These are phyloP conservation scores for Golubevia pallescens DNA, from an alignment of 1,284 basidiomycete species.

Conservation along the genomic window DNA sequence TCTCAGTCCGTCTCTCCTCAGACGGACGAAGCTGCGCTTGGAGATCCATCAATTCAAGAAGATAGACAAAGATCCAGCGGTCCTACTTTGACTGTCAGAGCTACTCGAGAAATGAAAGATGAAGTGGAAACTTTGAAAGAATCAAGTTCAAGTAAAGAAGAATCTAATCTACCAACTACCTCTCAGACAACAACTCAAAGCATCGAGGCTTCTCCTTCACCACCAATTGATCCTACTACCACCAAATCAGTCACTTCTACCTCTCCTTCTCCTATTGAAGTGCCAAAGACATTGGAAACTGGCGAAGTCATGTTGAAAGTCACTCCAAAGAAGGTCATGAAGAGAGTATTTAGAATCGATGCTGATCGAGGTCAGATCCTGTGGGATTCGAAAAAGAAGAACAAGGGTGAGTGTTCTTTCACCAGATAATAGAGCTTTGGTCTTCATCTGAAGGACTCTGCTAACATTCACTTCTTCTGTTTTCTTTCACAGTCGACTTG, in stretches of 20 bases:
- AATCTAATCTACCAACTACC: neutral
- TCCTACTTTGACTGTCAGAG: neutral
- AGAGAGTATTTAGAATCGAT: conserved; percentile 76
- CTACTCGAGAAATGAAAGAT: neutral
- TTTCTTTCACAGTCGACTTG: conserved; percentile 35
- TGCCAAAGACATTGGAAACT: too few relatives aligned
- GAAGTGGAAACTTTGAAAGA: neutral
- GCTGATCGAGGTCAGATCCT: conserved; percentile 79
- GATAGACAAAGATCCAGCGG: neutral
- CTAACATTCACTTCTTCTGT: neutral
- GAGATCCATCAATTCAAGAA: neutral
- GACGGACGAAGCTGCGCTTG: too few relatives aligned
- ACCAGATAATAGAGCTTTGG: neutral
- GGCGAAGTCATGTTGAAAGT: conserved; percentile 77
- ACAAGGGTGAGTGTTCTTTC: conserved; percentile 13
- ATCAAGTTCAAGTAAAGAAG: neutral
- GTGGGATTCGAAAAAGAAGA: conserved; percentile 79
- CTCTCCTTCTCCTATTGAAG: neutral
- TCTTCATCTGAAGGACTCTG: too few relatives aligned
- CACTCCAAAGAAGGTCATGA: conserved; percentile 81
- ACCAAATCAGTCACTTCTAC: neutral
- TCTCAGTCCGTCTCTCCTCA: neutral
- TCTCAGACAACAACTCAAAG: neutral
- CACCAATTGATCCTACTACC: neutral
- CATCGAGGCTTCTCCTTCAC: neutral